Conservation (phyloP, 2,329 filamentous ascomycete genomes). For the Talaromyces marneffei region DNA sequence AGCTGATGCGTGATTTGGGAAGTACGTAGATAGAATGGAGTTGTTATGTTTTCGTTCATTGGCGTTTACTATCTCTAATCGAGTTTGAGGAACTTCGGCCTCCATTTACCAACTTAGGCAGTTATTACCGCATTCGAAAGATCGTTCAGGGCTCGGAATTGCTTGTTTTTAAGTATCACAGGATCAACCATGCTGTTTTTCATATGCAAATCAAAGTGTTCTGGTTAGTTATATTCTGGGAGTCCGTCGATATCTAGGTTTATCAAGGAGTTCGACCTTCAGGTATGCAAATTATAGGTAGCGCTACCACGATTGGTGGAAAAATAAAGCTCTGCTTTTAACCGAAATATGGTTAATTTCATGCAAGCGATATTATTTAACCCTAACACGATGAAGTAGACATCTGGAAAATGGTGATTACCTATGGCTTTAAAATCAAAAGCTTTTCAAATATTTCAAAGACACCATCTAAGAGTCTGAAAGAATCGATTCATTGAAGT, state of each 20-base stretch:
- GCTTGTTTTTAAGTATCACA: too few relatives aligned
- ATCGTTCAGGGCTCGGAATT: not conserved
- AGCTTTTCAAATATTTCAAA: too few relatives aligned
- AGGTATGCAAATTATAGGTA: not conserved
- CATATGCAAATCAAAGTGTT: too few relatives aligned
- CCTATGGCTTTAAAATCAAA: too few relatives aligned
- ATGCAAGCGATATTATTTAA: not conserved
- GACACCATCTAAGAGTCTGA: too few relatives aligned
- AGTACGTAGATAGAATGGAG: not conserved
- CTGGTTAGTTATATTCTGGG: too few relatives aligned
- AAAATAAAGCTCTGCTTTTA: not conserved
- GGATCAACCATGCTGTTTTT: too few relatives aligned
- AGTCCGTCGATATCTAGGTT: too few relatives aligned
- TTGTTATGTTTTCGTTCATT: not conserved
- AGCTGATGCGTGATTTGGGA: not conserved
- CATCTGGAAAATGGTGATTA: too few relatives aligned
- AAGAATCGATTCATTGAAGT: not conserved
- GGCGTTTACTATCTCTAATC: not conserved
- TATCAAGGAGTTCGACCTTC: too few relatives aligned
- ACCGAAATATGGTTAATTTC: not conserved
- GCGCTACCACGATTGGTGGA: not conserved
- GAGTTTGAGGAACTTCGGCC: not conserved
- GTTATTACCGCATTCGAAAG: not conserved
- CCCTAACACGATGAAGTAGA: not conserved
- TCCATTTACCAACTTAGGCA: not conserved